Percentiles rank a stretch among this genome's conserved stretches.
Conservation (phyloP, 306 rosid genomes). For the Prunus campanulata region DNA sequence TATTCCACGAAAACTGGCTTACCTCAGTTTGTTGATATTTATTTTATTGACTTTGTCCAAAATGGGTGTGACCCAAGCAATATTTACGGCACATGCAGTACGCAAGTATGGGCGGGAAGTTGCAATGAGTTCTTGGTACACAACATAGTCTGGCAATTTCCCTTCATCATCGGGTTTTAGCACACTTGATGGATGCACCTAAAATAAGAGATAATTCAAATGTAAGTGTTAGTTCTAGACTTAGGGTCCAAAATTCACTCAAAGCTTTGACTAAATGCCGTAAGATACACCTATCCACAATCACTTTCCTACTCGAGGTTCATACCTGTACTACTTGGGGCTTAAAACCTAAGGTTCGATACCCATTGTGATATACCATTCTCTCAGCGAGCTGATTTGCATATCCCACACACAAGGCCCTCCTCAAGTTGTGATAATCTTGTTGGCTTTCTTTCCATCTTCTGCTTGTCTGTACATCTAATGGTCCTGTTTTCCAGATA, state of each 20-base stretch:
- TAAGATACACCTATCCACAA: neutral
- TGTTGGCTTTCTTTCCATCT: slow-evolving; percentile 43
- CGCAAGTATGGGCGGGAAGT: slow-evolving; percentile 86
- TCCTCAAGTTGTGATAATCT: slow-evolving; percentile 71
- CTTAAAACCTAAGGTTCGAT: slow-evolving; percentile 82
- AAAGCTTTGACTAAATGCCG: neutral
- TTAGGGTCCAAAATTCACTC: neutral
- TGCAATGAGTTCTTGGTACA: slow-evolving; percentile 88
- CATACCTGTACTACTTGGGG: slow-evolving; percentile 93
- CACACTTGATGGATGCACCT: slow-evolving; percentile 89
- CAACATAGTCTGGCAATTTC: slow-evolving; percentile 82
- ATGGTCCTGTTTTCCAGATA: slow-evolving; percentile 44
- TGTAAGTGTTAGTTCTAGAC: neutral
- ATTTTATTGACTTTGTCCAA: slow-evolving; percentile 71
- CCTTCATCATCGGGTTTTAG: slow-evolving; percentile 70
- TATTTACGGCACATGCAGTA: slow-evolving; percentile 70
- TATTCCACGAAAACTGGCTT: slow-evolving; percentile 18
- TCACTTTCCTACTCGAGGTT: neutral
- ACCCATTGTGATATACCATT: slow-evolving; percentile 94
- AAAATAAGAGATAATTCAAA: slow-evolving; percentile 20
- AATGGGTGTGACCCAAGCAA: slow-evolving; percentile 69
- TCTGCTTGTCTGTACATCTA: slow-evolving; percentile 54
- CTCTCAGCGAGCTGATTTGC: slow-evolving; percentile 98
- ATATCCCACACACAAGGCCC: slow-evolving; percentile 84
- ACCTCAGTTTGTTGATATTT: slow-evolving; percentile 74